These are phyloP conservation scores for Saturnispora galanensis DNA, from an alignment of 805 yeast species.

Conservation along the genomic window DNA sequence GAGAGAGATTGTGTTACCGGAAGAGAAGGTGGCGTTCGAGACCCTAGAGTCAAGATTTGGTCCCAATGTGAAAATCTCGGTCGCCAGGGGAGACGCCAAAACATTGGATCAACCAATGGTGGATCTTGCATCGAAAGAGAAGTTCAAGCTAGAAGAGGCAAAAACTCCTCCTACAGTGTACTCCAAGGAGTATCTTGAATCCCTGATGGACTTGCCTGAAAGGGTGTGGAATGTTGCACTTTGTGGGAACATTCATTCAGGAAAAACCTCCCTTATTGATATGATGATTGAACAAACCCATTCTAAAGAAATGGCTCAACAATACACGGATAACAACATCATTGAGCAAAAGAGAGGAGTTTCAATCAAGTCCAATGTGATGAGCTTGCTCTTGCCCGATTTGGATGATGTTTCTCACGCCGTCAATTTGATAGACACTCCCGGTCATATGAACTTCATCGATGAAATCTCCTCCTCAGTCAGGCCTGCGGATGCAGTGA, in stretches of 20 bases:
- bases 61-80: slow-evolving; percentile 53
- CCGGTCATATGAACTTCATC: slow-evolving; percentile 81
- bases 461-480: slow-evolving; percentile 62
- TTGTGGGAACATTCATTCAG: slow-evolving; percentile 75
- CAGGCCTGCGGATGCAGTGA: slow-evolving; percentile 51
- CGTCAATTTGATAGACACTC: slow-evolving; percentile 69
- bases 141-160: slow-evolving; percentile 39
- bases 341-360: slow-evolving; percentile 65
- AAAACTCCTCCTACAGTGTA: slow-evolving; percentile 51
- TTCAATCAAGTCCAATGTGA: slow-evolving; percentile 52
- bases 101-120: slow-evolving; percentile 54
- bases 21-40: slow-evolving; percentile 37
- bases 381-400: slow-evolving; percentile 50
- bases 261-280: slow-evolving; percentile 77
- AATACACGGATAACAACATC: slow-evolving; percentile 64
- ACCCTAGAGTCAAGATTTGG: slow-evolving; percentile 42
- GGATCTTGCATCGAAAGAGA: slow-evolving; percentile 35
- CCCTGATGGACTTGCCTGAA: slow-evolving; percentile 41
- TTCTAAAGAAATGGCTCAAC: slow-evolving; percentile 33
- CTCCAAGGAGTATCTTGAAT: slow-evolving; percentile 51
- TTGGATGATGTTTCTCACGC: slow-evolving; percentile 44
- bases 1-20: slow-evolving; percentile 30
- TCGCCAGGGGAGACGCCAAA: slow-evolving; percentile 38
- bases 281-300: slow-evolving; percentile 61
- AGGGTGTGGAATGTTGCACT: slow-evolving; percentile 66